Percentiles rank a stretch among this genome's conserved stretches.
These are phyloP conservation scores for Chrysosphaeria jannelii DNA, from an alignment of 2,329 filamentous ascomycete species.

Conservation along the genomic window DNA sequence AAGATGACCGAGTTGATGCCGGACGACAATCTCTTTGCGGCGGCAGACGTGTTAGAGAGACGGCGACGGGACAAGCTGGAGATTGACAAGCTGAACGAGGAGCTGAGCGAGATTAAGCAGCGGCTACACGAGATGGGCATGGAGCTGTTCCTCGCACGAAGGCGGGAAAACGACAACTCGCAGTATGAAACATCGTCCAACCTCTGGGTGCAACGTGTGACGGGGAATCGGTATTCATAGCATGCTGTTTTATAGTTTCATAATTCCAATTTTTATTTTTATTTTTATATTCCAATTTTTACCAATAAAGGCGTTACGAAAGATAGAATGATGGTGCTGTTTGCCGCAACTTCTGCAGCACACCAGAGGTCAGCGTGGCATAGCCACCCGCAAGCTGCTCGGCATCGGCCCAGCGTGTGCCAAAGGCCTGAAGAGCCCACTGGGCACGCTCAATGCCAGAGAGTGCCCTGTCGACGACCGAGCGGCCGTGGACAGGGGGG, in stretches of 20 bases:
- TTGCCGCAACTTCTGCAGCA: no score
- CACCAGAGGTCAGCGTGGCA: no score
- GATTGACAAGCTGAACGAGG: slow-evolving; percentile 30
- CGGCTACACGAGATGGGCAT: slow-evolving; percentile 57
- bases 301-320: no score
- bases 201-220: slow-evolving; percentile 59
- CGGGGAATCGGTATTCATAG: no score
- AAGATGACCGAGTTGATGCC: slow-evolving; percentile 58
- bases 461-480: slow-evolving; percentile 24
- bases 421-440: slow-evolving; percentile 23
- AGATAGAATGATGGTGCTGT: no score
- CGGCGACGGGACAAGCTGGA: slow-evolving; percentile 29
- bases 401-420: slow-evolving; percentile 27
- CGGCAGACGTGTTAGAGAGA: slow-evolving; percentile 27
- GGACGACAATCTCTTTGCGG: slow-evolving; percentile 34
- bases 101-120: slow-evolving; percentile 41
- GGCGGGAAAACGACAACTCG: slow-evolving; percentile 37
- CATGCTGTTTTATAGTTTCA: no score
- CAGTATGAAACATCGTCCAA: slow-evolving; percentile 32
- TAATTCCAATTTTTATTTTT: no score
- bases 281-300: no score
- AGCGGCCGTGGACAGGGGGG: not conserved
- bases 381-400: slow-evolving; percentile 20
- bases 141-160: slow-evolving; percentile 43
- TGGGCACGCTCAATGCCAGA: slow-evolving; percentile 22